Evolutionary conservation across 148 eudicot genomes (phyloP), one percentile per base, ranked within the genome.

Genomic region (Amaranthus cruentus): DNA sequence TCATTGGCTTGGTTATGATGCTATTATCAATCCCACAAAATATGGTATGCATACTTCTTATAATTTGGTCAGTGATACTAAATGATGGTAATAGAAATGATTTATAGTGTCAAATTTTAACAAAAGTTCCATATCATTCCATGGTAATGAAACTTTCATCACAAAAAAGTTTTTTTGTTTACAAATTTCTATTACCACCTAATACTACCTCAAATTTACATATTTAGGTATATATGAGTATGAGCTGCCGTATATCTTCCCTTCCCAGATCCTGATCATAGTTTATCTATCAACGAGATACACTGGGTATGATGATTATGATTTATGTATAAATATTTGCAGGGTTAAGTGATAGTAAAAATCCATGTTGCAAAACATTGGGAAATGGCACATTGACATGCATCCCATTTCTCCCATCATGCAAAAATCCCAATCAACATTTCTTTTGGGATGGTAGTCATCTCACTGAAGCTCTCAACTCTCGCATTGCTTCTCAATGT

Each of bases 361-460:
- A 78, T 43, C 78, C 92, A 21, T 88, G 92, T 47, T 88, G 92
- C 69, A 66, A 48, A 18, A 77, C 88, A 55, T 80, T 78, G 87
- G 46, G 55, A 46, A 83, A 84, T 47, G 83, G 84, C 15, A 78
- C 86, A 6, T 72, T 79, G 21, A 66, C 62, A 6, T 87, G 93
- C 76, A 79, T 85, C 3, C 83, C 83, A 14, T 75, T 9, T 38
- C 62, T 71, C 49, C 4, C 15, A 53, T 81, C 90, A 1, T 87
- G 93, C 73, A 4, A 4, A 43, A 43, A 74, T 71, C 80, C 83
- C 0, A 60, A 77, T 55, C 46, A 60, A 9, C 84, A 81, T 79
- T 85, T 55, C 67, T 89, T 89, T 52, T 89, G 85, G 85, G 93
- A 89, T 77, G 87, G 81, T 6, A 81, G 53, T 67, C 93, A 89